Evolutionary conservation across 176 grass and related monocot species (phyloP), one percentile per base, ranked within the genome.

Genomic region (Phoenix roebelenii): DNA sequence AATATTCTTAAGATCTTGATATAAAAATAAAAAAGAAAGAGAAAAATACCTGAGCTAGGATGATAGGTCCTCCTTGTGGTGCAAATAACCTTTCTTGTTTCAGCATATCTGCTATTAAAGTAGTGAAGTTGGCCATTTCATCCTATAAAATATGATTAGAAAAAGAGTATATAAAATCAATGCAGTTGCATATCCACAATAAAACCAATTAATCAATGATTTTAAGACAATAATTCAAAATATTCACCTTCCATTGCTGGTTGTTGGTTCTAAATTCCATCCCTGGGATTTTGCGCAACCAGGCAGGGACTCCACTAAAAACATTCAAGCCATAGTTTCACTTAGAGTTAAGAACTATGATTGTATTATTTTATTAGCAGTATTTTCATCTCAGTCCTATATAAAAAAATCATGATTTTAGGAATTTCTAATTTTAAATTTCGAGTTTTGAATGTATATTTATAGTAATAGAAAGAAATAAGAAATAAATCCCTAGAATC

Each of bases 61-160:
- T 95, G 69, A 95, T 85, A 17, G 89, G 89, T 64, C 89, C 89
- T 53, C 89, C 89, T 70, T 95, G 85, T 0, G 64, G 74, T 0
- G 89, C 89, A 20, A 95, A 83, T 67, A 89, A 77, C 1, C 75
- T 77, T 66, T 80, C 81, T 3, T 69, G 80, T 51, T 89, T 89
- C 29, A 95, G 64, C 63, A 66, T 52, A 30, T 67, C 54, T 9
- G 82, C 75, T 15, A 87, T 79, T 1, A 87, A 72, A 0, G 75
- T 75, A 12, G 79, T 87, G 66, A 87, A 87, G 0, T 3, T 72
- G 69, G 75, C 70, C 84, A 87, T 87, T 23, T 82, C 84, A 20
- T 12, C 23, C 83, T 86, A 17, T 44, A 22, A 18, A 49, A 26
- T 48, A 22, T 10, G 9, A 44, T 18, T 24, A 39, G 2, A 25